A percentile compares a stretch with the other conserved stretches of the same genome.
Conservation (phyloP, 495 filamentous ascomycete genomes). For the Penicillium subrubescens region DNA sequence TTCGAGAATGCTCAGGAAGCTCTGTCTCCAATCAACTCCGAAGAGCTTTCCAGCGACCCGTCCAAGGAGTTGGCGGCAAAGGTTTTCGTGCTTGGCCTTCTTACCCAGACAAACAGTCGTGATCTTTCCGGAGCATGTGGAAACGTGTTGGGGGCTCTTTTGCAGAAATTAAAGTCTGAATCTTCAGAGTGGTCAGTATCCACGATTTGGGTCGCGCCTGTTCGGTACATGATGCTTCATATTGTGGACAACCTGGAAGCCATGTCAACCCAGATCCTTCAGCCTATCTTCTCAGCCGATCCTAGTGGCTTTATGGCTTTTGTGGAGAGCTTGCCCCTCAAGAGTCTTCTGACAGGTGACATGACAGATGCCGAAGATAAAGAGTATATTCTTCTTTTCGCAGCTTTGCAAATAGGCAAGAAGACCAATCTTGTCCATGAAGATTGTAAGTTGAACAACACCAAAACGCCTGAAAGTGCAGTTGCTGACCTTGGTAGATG, state of each 20-base stretch:
- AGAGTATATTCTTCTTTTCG: constrained; percentile 63
- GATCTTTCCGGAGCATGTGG: constrained; percentile 67
- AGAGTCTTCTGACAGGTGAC: constrained; percentile 42
- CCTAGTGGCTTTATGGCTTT: constrained; percentile 56
- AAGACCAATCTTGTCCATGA: constrained; percentile 76
- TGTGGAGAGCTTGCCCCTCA: constrained; percentile 49
- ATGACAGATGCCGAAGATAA: constrained; percentile 45
- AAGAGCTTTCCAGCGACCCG: constrained; percentile 10
- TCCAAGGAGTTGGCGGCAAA: constrained; percentile 26
- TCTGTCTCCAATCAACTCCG: constrained; percentile 25
- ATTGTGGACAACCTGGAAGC: constrained; percentile 61
- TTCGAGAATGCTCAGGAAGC: constrained; percentile 36
- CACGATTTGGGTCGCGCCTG: constrained; percentile 40
- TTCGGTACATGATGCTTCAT: constrained; percentile 41
- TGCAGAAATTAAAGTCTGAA: constrained; percentile 47
- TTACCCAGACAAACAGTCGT: constrained; percentile 43
- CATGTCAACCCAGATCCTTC: constrained; percentile 73
- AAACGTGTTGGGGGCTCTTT: constrained; percentile 61
- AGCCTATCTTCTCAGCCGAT: constrained; percentile 66
- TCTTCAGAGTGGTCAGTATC: constrained; percentile 16
- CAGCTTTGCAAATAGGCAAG: constrained; percentile 75
- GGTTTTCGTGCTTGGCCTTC: constrained; percentile 39
- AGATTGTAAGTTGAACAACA: constrained; percentile 53
- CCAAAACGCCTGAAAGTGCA: no score
- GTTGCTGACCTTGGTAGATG: constrained; percentile 32